These are phyloP conservation scores for Candida albicans DNA, from an alignment of 1,139 yeast genomes.

Conservation along the genomic window DNA sequence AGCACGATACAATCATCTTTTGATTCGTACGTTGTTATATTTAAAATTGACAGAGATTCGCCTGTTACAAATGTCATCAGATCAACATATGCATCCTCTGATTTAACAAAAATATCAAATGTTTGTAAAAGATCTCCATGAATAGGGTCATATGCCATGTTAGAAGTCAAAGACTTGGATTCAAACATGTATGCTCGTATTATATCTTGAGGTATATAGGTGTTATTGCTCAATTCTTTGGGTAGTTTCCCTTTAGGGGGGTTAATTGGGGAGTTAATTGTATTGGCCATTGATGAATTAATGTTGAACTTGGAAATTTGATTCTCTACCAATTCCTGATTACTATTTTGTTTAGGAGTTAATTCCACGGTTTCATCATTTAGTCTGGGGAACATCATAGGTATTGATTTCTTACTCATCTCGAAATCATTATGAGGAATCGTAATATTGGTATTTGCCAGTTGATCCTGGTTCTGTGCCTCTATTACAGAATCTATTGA, in stretches of 20 bases:
- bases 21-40: constrained; percentile 22
- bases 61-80: constrained; percentile 40
- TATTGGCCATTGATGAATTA: constrained; percentile 16
- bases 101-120: constrained; percentile 20
- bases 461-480: neutral
- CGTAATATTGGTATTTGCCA: neutral
- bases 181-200: constrained; percentile 25
- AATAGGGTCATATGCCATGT: constrained; percentile 40
- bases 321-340: constrained; percentile 5
- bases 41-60: constrained; percentile 26
- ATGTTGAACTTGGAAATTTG: constrained; percentile 17
- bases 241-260: neutral
- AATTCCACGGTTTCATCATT: neutral
- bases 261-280: constrained; percentile 11
- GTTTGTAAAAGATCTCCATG: constrained; percentile 23
- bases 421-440: neutral
- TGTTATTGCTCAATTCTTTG: neutral
- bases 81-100: constrained; percentile 12
- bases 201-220: constrained; percentile 26
- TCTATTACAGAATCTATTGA: constrained; percentile 5
- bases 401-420: neutral
- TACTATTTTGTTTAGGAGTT: neutral
- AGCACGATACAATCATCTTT: constrained; percentile 13
- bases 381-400: neutral
- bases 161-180: constrained; percentile 25